Percentiles rank a stretch among this genome's conserved stretches.
Evolutionary conservation across 1,139 yeast genomes (phyloP).

Genomic region (Suzukiozyma palmioleophila): DNA sequence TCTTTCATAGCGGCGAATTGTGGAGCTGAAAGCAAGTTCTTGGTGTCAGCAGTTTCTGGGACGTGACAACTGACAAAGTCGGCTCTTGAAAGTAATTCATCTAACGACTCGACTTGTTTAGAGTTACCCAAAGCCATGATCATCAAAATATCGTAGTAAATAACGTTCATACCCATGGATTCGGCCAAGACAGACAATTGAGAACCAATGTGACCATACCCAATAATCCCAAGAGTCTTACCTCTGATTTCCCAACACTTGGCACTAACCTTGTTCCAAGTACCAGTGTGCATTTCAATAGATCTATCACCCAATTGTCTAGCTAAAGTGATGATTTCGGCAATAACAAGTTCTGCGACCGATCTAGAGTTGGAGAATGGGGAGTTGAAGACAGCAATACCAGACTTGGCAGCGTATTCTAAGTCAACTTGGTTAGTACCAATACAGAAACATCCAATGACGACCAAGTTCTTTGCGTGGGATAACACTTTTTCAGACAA

Average conservation of each 20-base stretch:
- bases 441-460: slow-evolving; percentile 96
- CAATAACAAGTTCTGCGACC: slow-evolving; percentile 96
- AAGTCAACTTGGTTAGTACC: slow-evolving; percentile 98
- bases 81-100: slow-evolving; percentile 73
- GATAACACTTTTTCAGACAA: slow-evolving; percentile 73
- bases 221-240: slow-evolving; percentile 93
- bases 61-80: slow-evolving; percentile 94
- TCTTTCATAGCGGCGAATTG: slow-evolving; percentile 96
- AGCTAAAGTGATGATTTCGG: slow-evolving; percentile 88
- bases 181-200: slow-evolving; percentile 96
- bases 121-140: slow-evolving; percentile 98
- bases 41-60: slow-evolving; percentile 91
- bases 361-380: slow-evolving; percentile 98
- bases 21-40: slow-evolving; percentile 81
- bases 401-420: slow-evolving; percentile 85
- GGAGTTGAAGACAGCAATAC: slow-evolving; percentile 96
- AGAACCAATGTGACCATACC: slow-evolving; percentile 98
- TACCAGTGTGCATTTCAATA: slow-evolving; percentile 91
- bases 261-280: slow-evolving; percentile 95
- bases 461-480: slow-evolving; percentile 86
- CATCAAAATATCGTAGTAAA: slow-evolving; percentile 87
- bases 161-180: slow-evolving; percentile 95
- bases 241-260: slow-evolving; percentile 99
- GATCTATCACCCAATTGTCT: slow-evolving; percentile 98
- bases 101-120: slow-evolving; percentile 80